Evolutionary conservation across 306 rosid species (phyloP).

Genomic region (Quercus mongolica): DNA sequence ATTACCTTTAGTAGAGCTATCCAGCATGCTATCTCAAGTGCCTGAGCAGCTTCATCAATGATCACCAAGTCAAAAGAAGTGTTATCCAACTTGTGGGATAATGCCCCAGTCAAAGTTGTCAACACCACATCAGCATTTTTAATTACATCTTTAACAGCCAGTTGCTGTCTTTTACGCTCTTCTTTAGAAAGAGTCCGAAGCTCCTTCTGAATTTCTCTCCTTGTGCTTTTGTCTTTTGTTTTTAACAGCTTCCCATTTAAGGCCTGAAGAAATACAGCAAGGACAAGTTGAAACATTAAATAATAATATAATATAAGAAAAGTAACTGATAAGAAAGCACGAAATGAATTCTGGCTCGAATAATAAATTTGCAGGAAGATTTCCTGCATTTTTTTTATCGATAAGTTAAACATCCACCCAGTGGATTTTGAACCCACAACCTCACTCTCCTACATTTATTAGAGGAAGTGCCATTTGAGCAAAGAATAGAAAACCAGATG

Average conservation of each 20-base stretch:
- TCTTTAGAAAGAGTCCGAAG: slow-evolving; percentile 87
- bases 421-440: too few relatives aligned
- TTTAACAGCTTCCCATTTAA: slow-evolving; percentile 90
- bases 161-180: slow-evolving; percentile 95
- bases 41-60: slow-evolving; percentile 99
- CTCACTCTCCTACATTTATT: too few relatives aligned
- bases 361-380: background rate
- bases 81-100: slow-evolving; percentile 62
- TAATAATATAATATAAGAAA: background rate
- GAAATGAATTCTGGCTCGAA: slow-evolving; percentile 2
- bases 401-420: too few relatives aligned
- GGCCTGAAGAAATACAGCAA: slow-evolving; percentile 46
- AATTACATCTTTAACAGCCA: slow-evolving; percentile 89
- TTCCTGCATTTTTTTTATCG: too few relatives aligned
- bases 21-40: slow-evolving; percentile 98
- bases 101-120: slow-evolving; percentile 89
- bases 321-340: background rate
- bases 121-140: slow-evolving; percentile 84
- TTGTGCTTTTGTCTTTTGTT: slow-evolving; percentile 76
- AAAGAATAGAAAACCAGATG: background rate
- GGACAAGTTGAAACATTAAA: slow-evolving; percentile 14
- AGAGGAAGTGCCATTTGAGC: too few relatives aligned
- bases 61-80: slow-evolving; percentile 92
- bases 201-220: slow-evolving; percentile 92
- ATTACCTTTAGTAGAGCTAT: slow-evolving; percentile 86